Conservation (phyloP, 352 stramenopile species). For the Pythium biforme region DNA sequence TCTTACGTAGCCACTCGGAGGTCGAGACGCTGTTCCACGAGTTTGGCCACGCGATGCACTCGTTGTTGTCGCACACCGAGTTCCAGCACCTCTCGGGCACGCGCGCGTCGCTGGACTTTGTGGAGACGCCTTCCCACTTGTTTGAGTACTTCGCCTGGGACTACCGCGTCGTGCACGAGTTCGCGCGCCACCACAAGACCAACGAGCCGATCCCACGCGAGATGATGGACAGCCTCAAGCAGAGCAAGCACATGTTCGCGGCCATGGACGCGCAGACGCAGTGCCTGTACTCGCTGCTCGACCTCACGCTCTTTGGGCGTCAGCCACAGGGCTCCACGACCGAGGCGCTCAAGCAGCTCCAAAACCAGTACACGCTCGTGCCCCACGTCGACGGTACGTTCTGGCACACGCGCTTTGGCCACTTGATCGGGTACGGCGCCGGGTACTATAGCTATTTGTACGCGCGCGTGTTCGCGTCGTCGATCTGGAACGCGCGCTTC, state of each 20-base stretch:
- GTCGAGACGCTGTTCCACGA: conserved; percentile 98
- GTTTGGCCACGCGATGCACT: conserved; percentile 98
- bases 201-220: conserved; percentile 68
- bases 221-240: conserved; percentile 73
- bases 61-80: conserved; percentile 92
- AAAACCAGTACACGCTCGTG: conserved; percentile 73
- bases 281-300: conserved; percentile 81
- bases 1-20: conserved; percentile 93
- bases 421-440: conserved; percentile 89
- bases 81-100: conserved; percentile 98
- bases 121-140: conserved; percentile 95
- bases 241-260: conserved; percentile 87
- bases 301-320: conserved; percentile 69
- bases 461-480: conserved; percentile 85
- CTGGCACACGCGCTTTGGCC: conserved; percentile 87
- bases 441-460: conserved; percentile 93
- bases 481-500: conserved; percentile 86
- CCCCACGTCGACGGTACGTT: conserved; percentile 75
- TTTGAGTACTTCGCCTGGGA: conserved; percentile 98
- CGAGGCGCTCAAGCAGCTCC: conserved; percentile 53
- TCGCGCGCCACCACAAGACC: conserved; percentile 83
- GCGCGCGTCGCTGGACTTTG: conserved; percentile 93
- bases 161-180: conserved; percentile 78
- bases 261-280: conserved; percentile 89
- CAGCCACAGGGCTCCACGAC: conserved; percentile 58